Conservation (phyloP, 805 yeast genomes). For the Hagleromyces aurorensis region DNA sequence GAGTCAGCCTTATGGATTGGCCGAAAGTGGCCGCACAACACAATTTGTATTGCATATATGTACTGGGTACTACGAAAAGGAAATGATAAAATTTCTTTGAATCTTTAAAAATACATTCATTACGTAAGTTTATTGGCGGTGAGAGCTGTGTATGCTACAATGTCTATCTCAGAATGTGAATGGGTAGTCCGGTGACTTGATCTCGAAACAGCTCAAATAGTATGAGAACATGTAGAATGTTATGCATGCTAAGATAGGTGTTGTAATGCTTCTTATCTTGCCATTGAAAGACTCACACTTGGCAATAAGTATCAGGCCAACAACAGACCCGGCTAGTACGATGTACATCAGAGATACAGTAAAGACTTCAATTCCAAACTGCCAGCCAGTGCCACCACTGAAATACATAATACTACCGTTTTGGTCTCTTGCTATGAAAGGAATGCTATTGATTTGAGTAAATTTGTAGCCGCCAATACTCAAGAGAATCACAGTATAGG, state of each 20-base stretch:
- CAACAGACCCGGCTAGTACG: conserved; percentile 36
- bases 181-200: conserved; percentile 28
- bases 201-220: conserved; percentile 20
- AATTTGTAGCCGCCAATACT: conserved; percentile 60
- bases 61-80: too few species aligned
- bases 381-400: conserved; percentile 60
- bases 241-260: conserved; percentile 9
- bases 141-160: too few species aligned
- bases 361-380: conserved; percentile 61
- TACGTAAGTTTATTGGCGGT: too few species aligned
- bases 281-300: conserved; percentile 10
- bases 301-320: conserved; percentile 36
- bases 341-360: conserved; percentile 46
- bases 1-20: too few species aligned
- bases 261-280: conserved; percentile 16
- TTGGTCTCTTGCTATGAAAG: conserved; percentile 49
- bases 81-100: too few species aligned
- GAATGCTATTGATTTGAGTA: conserved; percentile 50
- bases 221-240: conserved; percentile 20
- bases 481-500: conserved; percentile 34
- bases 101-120: too few species aligned
- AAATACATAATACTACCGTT: conserved; percentile 46
- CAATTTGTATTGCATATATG: too few species aligned
- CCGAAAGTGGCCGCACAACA: too few species aligned
- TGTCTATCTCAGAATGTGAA: conserved; percentile 9